Percentiles rank a stretch among this genome's conserved stretches.
Conservation (phyloP, 371 early-diverging fungal genomes). For the Entomophthora muscae region DNA sequence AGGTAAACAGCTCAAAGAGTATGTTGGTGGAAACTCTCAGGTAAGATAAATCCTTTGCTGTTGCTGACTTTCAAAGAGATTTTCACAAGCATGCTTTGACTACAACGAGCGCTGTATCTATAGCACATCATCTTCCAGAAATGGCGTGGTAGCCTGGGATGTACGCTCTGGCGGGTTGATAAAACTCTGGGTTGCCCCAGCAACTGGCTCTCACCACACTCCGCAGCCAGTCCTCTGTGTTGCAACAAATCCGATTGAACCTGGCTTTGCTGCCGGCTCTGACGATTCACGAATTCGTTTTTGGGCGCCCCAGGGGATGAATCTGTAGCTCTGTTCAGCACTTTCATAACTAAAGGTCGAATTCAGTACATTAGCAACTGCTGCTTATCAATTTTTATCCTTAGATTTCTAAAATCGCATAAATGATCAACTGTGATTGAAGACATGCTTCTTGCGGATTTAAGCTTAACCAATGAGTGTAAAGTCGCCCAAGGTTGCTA, state of each 20-base stretch:
- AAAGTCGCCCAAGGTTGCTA: too few relatives aligned
- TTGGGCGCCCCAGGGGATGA: background rate
- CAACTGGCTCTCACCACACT: background rate
- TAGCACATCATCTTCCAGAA: conserved; percentile 16
- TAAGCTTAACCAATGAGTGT: too few relatives aligned
- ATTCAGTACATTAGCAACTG: too few relatives aligned
- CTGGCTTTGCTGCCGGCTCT: conserved; percentile 9
- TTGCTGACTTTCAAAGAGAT: conserved; percentile 1
- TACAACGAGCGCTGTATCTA: background rate
- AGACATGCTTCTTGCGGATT: too few relatives aligned
- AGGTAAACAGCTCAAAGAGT: conserved; percentile 21
- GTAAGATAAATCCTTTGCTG: conserved; percentile 15
- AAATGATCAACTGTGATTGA: too few relatives aligned
- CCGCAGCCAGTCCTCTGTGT: conserved; percentile 11
- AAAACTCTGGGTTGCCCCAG: conserved; percentile 3
- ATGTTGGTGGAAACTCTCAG: conserved; percentile 47
- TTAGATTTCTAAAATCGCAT: too few relatives aligned
- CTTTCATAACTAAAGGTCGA: too few relatives aligned
- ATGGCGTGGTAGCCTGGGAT: conserved; percentile 45
- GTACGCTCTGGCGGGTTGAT: conserved; percentile 25
- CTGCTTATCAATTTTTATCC: too few relatives aligned
- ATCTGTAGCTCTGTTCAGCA: too few relatives aligned
- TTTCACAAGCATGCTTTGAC: background rate
- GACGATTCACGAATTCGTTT: background rate
- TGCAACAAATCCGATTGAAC: conserved; percentile 11